Evolutionary conservation across 2,329 filamentous ascomycete species (phyloP), one percentile per base, ranked within the genome.

Genomic region (Biscogniauxia marginata): DNA sequence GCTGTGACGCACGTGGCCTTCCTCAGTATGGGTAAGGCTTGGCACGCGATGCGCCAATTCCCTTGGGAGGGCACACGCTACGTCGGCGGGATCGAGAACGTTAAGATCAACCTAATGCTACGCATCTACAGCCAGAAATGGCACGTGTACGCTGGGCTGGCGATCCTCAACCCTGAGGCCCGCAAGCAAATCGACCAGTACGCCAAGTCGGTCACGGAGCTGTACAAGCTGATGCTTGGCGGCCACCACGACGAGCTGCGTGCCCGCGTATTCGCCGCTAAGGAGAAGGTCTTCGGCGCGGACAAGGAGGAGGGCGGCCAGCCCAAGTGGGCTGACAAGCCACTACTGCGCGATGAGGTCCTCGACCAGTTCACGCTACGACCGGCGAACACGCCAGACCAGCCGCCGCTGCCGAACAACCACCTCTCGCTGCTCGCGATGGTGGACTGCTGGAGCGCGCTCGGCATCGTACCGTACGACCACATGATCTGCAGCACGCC

Each of bases 401-500:
- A 75, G 63, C 65, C 70, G 57, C 66, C 75, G n/a, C 84, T 91
- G 19, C 91, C 89, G 52, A 99, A 99, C 76, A 99, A 95, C 71
- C 96, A 99, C 74, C 82, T 99, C 24, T 93, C 88, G 71, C 80
- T 99, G 55, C 82, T 99, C 46, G 95, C 93, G 48, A 99, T 99
- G 85, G 96, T 98, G 46, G 95, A 99, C 77, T 98, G 93, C 76
- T 99, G 95, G 95, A 95, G 90, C 70, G 90, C 91, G 64, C 82
- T 98, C 47, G 89, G 87, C 30, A 99, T 97, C 67, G 89, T 96
- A 49, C 95, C 95, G 0, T 99, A 99, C 73, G 93, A 99, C 74
- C 96, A 99, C 78, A 99, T 99, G 93, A 96, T 99, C 65, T 99
- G 95, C 78, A 96, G 92, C 53, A 99, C 95, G 43, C 95, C 95